Conservation (phyloP, 768 basidiomycete genomes). For the Macrolepiota fuliginosa region DNA sequence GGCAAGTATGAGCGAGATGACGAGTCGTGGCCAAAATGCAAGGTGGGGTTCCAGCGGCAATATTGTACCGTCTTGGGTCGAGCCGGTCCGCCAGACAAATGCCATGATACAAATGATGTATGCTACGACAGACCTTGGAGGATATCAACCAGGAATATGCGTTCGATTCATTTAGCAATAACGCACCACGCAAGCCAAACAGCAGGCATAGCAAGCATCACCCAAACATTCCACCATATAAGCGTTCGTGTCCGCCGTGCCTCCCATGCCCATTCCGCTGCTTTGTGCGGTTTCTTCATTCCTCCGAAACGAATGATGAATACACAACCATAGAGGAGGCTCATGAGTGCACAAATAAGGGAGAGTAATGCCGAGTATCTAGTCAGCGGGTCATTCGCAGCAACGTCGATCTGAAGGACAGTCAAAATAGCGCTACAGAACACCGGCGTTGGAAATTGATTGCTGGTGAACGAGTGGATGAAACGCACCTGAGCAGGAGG, state of each 20-base stretch:
- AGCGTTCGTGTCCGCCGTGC: slow-evolving; percentile 33
- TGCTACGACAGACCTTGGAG: slow-evolving; percentile 52
- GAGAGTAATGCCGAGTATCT: slow-evolving; percentile 58
- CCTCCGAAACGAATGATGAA: slow-evolving; percentile 63
- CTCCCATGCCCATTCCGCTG: slow-evolving; percentile 64
- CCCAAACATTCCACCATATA: slow-evolving; percentile 64
- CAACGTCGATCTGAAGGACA: slow-evolving; percentile 33
- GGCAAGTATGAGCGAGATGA: slow-evolving; percentile 42
- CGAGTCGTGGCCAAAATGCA: slow-evolving; percentile 37
- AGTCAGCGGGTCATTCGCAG: slow-evolving; percentile 50
- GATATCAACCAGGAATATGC: background rate
- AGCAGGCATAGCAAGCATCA: slow-evolving; percentile 60
- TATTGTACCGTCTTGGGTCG: slow-evolving; percentile 25
- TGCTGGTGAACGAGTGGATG: background rate
- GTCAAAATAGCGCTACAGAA: slow-evolving; percentile 30
- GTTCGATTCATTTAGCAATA: background rate
- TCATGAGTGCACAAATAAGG: slow-evolving; percentile 57
- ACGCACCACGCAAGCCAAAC: slow-evolving; percentile 61
- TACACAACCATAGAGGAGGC: slow-evolving; percentile 60
- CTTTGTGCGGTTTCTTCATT: slow-evolving; percentile 64
- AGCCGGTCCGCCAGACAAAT: slow-evolving; percentile 58
- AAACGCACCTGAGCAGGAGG: slow-evolving; percentile 26
- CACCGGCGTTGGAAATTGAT: background rate
- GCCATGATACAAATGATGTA: slow-evolving; percentile 57
- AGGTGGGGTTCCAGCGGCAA: slow-evolving; percentile 24